Evolutionary conservation across 805 yeast genomes (phyloP).

Genomic region (Ogataea sp.): DNA sequence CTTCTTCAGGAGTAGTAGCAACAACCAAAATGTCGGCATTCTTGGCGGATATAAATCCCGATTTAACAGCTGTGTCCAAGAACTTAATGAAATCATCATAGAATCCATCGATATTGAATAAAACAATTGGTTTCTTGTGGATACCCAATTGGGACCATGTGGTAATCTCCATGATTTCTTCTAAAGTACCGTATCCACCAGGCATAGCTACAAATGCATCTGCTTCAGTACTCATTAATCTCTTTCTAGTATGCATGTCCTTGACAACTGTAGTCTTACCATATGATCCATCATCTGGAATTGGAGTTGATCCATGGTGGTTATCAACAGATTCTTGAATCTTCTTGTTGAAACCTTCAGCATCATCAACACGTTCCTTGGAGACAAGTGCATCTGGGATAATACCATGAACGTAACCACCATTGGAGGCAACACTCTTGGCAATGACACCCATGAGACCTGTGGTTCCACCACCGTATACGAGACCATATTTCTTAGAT

Average conservation of each 20-base stretch:
- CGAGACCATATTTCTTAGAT: conserved; percentile 57
- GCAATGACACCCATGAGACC: conserved; percentile 80
- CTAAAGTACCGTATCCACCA: conserved; percentile 88
- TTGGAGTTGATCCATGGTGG: conserved; percentile 60
- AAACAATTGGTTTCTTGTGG: conserved; percentile 71
- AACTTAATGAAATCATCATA: conserved; percentile 63
- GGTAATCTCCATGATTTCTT: conserved; percentile 82
- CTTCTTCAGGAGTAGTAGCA: conserved; percentile 64
- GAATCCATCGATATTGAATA: conserved; percentile 75
- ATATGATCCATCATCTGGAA: conserved; percentile 50
- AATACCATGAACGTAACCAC: conserved; percentile 74
- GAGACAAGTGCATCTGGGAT: conserved; percentile 79
- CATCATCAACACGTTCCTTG: conserved; percentile 51
- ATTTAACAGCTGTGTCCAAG: conserved; percentile 46
- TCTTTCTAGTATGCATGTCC: conserved; percentile 87
- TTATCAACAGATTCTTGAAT: conserved; percentile 46
- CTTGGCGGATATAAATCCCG: conserved; percentile 60
- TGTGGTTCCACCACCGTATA: conserved; percentile 87
- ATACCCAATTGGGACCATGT: conserved; percentile 90
- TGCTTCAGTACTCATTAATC: conserved; percentile 81
- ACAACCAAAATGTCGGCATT: conserved; percentile 64
- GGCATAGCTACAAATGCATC: conserved; percentile 85
- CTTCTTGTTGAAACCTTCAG: conserved; percentile 37
- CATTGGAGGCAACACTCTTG: conserved; percentile 44
- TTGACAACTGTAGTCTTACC: conserved; percentile 76